These are phyloP conservation scores for Boletus insuetus DNA, from an alignment of 768 basidiomycete species.

Conservation along the genomic window DNA sequence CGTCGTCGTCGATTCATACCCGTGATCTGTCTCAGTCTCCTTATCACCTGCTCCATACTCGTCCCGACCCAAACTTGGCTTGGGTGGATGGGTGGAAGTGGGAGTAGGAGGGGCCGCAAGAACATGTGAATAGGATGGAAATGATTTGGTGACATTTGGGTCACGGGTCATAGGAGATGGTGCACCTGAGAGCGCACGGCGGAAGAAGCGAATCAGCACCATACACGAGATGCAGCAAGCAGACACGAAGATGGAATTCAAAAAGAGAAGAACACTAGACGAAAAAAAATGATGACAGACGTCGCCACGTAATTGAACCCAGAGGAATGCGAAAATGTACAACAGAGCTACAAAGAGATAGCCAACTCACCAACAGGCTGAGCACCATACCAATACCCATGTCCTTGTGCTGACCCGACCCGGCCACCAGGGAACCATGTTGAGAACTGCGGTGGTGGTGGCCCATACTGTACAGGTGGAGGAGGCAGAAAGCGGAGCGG, in stretches of 20 bases:
- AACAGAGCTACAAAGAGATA: neutral
- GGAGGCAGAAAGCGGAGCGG: slow-evolving; percentile 15
- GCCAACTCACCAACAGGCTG: slow-evolving; percentile 20
- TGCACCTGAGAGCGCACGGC: slow-evolving; percentile 12
- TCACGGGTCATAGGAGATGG: slow-evolving; percentile 12
- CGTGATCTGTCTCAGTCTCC: slow-evolving; percentile 24
- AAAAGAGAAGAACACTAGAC: neutral
- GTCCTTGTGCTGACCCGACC: slow-evolving; percentile 10
- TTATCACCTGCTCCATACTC: slow-evolving; percentile 11
- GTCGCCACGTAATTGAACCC: slow-evolving; percentile 1
- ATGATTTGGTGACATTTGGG: slow-evolving; percentile 2
- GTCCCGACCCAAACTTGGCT: slow-evolving; percentile 1
- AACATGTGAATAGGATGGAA: slow-evolving; percentile 2
- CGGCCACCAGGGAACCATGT: slow-evolving; percentile 15
- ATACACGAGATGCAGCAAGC: neutral
- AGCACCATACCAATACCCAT: slow-evolving; percentile 22
- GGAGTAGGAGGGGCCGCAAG: slow-evolving; percentile 1
- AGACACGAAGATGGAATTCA: neutral
- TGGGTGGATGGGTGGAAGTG: slow-evolving; percentile 3
- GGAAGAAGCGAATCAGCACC: slow-evolving; percentile 9
- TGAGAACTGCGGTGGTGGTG: slow-evolving; percentile 14
- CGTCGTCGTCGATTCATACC: slow-evolving; percentile 27
- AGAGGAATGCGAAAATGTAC: neutral
- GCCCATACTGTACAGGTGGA: slow-evolving; percentile 8
- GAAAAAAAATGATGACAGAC: neutral